Base-by-base conservation (phyloP, 1,284 basidiomycete species). In the Sutorius eximius region DNA sequence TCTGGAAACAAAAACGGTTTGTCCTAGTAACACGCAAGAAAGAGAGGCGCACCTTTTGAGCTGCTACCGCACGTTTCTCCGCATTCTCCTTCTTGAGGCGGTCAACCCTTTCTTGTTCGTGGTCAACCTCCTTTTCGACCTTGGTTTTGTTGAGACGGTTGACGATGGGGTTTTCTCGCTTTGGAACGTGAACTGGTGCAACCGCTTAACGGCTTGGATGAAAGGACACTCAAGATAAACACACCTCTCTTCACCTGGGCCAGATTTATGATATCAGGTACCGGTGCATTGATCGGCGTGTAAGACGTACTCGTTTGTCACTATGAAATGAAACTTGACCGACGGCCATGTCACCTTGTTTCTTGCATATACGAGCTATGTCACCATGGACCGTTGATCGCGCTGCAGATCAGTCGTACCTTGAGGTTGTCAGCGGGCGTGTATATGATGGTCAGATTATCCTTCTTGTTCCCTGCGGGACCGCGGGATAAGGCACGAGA, bases 91-190 rank as follows among this genome's bases (percentile, higher is more conserved):
- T 77, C 65, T 91, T 89, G 57, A 91, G 71, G n/a, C 94, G 81
- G 18, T 95, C 93, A 43, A 93, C 77, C 18, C 82, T 79, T 63
- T 97, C 94, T 55, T 89, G 83, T 69, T 98, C 95, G 65, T 97
- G 94, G 66, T 98, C 93, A 4, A 98, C 93, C 49, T 85, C 80
- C 40, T 79, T 80, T 71, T 91, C 91, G 42, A 83, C 75, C 67
- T 95, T 98, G 13, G 95, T 98, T 77, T 98, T 99, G 75, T 95
- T 96, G 45, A 99, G 75, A 18, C 96, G 82, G 67, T 98, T 98
- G 27, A 99, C 90, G 53, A 98, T 91, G 3, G 80, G 71, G 66
- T 98, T 99, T 61, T 97, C 91, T 38, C 95, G 85, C 53, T 86
- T 86, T 2, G 80, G 68, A 11, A 98, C 77, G 67, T 96, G 82